Base-by-base conservation (phyloP, 2,329 filamentous ascomycete genomes). In the Neofusicoccum sp. region DNA sequence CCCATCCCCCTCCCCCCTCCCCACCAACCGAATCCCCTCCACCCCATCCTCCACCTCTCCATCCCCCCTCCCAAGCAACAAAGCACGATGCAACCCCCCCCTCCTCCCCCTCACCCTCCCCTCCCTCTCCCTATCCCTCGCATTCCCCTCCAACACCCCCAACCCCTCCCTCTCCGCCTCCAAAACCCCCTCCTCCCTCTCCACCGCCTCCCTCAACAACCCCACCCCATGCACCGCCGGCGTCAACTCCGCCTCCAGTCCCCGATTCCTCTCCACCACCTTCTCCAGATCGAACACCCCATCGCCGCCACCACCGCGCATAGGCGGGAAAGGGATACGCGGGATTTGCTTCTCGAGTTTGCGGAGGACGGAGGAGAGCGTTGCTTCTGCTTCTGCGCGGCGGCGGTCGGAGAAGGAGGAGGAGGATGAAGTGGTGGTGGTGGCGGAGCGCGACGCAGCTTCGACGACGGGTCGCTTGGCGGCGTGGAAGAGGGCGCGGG, bases 281-380 rank as follows among this genome's bases (percentile, higher is more conserved):
- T 80, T 83, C 69, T 90, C 87, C 64, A 87, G 87, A 67, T 89
- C 82, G 48, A 91, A 83, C 53, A 84, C 79, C 6, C 38, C 51
- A n/a, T 16, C 36, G 9, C 7, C 14, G 2, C 38, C 38, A 6
- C 24, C 49, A 14, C 76, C 79, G 57, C 73, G 73, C 2, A 82
- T 78, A 0, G 84, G 85, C 1, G 88, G 88, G 68, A 91, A 89
- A n/a, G 86, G 86, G 56, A 89, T 78, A 34, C 80, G 81, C 14
- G 78, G 73, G 5, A 90, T 75, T 67, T 86, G 87, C 49, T 78
- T 80, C 36, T 82, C 74, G 34, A 91, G 77, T 56, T 81, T 82
- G 41, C 80, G 79, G 6, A 84, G 76, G 28, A 88, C 79, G 40
- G 78, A 78, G 38, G 80, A 77, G 6, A 91, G 76, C 24, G 83